These are phyloP conservation scores for Isabelozyma heimii DNA, from an alignment of 805 yeast genomes.

Conservation along the genomic window DNA sequence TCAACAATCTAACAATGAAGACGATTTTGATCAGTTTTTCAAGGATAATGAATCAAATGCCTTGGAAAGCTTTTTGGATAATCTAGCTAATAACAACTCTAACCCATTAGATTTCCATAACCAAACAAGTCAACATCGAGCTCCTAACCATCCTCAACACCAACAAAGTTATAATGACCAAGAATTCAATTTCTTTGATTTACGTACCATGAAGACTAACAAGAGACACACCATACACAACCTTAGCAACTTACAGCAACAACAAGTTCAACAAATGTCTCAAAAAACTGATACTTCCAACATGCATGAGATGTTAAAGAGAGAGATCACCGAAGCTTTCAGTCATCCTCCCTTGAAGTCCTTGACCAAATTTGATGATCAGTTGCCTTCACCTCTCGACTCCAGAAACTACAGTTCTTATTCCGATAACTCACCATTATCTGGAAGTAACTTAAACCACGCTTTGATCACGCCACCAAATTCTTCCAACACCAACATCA, in stretches of 20 bases:
- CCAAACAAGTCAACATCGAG: slow-evolving; percentile 1
- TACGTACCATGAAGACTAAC: slow-evolving; percentile 28
- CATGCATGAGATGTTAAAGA: slow-evolving; percentile 16
- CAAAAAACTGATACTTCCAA: neutral
- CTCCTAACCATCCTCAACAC: slow-evolving; percentile 3
- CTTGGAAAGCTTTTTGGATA: slow-evolving; percentile 40
- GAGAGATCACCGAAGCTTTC: slow-evolving; percentile 32
- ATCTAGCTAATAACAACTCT: slow-evolving; percentile 23
- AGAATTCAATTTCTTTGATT: slow-evolving; percentile 15
- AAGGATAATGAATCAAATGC: slow-evolving; percentile 36
- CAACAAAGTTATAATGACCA: neutral
- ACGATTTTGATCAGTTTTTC: slow-evolving; percentile 35
- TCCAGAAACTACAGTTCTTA: slow-evolving; percentile 23
- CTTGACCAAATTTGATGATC: slow-evolving; percentile 11
- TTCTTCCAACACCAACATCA: neutral
- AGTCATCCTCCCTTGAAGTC: slow-evolving; percentile 20
- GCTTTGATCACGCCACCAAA: neutral
- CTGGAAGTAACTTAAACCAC: neutral
- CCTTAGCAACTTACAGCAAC: slow-evolving; percentile 3
- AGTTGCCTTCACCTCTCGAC: slow-evolving; percentile 34
- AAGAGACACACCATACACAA: slow-evolving; percentile 2
- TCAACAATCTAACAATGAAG: slow-evolving; percentile 8
- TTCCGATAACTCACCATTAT: neutral
- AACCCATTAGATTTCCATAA: slow-evolving; percentile 32
- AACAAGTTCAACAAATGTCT: neutral